Conservation (phyloP, 1,284 basidiomycete genomes). For the Irpex sp. region DNA sequence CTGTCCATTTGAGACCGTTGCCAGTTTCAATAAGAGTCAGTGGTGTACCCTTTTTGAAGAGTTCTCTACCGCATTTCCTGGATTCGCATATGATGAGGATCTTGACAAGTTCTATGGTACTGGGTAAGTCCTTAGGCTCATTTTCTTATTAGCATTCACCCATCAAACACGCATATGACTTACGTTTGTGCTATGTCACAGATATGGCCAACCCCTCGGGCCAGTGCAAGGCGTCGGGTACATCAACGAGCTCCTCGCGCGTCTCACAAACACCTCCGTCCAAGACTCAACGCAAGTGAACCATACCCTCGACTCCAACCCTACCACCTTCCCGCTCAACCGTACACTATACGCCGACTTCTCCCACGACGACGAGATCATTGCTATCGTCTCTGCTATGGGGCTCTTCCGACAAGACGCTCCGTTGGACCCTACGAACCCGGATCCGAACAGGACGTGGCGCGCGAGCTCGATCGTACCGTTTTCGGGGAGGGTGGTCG, state of each 20-base stretch:
- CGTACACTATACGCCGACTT: constrained; percentile 72
- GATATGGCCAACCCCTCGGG: constrained; percentile 65
- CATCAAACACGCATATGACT: background rate
- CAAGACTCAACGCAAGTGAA: constrained; percentile 76
- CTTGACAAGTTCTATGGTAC: constrained; percentile 57
- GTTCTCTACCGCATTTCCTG: constrained; percentile 47
- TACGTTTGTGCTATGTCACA: constrained; percentile 29
- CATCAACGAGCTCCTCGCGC: constrained; percentile 79
- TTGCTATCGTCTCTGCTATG: constrained; percentile 72
- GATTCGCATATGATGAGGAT: constrained; percentile 70
- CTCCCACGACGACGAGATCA: constrained; percentile 80
- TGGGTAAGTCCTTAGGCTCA: background rate
- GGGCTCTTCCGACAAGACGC: constrained; percentile 53
- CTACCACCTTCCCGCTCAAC: constrained; percentile 70
- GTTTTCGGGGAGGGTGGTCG: constrained; percentile 61
- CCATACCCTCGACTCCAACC: constrained; percentile 64
- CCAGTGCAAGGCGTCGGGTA: constrained; percentile 79
- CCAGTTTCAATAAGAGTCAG: constrained; percentile 47
- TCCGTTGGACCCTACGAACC: constrained; percentile 38
- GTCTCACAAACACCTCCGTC: constrained; percentile 62
- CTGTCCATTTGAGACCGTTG: constrained; percentile 76
- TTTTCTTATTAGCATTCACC: constrained; percentile 35
- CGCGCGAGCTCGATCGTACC: constrained; percentile 56
- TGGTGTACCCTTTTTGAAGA: constrained; percentile 69
- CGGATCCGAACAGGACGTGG: constrained; percentile 49